Evolutionary conservation across 768 basidiomycete species (phyloP).

Genomic region (Trametes sanguinea): DNA sequence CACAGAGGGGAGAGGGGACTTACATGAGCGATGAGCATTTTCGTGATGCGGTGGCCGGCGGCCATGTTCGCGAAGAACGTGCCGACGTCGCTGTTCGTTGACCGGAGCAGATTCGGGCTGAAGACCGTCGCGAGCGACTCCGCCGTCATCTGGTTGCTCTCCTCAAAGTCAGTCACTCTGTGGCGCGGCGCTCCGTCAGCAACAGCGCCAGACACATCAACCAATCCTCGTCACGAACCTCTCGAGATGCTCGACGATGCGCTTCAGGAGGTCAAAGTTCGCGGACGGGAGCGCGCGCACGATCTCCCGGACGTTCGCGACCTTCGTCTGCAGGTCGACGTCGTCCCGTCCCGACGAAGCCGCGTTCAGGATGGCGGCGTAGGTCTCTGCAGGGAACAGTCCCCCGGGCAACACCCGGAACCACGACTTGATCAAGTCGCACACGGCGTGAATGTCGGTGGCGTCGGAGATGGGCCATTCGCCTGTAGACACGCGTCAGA

Average conservation of each 20-base stretch:
- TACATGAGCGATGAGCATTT: constrained; percentile 76
- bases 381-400: constrained; percentile 69
- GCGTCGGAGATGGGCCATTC: constrained; percentile 58
- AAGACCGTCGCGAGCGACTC: constrained; percentile 85
- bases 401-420: constrained; percentile 82
- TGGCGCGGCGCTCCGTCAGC: neutral
- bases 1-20: constrained; percentile 31
- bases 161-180: constrained; percentile 87
- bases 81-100: constrained; percentile 76
- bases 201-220: neutral
- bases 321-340: constrained; percentile 65
- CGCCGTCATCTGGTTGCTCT: constrained; percentile 88
- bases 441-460: constrained; percentile 80
- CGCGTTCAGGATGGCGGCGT: constrained; percentile 67
- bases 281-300: constrained; percentile 69
- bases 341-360: constrained; percentile 51
- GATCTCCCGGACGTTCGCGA: constrained; percentile 63
- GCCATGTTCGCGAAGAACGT: constrained; percentile 83
- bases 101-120: constrained; percentile 76
- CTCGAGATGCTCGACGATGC: constrained; percentile 84
- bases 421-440: constrained; percentile 85
- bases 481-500: constrained; percentile 38
- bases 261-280: constrained; percentile 78
- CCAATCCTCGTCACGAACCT: constrained; percentile 42
- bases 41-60: constrained; percentile 71